phyloP scores from a whole-genome alignment of 108 stramenopile genomes.

The Nitzschia sp. region DNA sequence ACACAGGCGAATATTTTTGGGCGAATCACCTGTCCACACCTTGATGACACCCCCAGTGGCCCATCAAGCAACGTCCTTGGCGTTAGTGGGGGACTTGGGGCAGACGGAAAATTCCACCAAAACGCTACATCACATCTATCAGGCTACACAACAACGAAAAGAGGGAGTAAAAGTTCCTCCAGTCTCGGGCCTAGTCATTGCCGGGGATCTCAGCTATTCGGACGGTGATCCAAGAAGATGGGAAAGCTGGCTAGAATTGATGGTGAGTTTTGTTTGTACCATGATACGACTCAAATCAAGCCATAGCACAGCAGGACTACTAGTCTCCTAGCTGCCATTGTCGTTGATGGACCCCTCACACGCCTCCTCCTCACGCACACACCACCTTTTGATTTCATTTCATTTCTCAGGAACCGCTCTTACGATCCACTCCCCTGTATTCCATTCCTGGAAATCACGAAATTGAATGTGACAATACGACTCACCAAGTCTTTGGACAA shows the following conservation, averaged over 20 bases:
- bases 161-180: conserved; percentile 9
- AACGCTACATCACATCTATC: conserved; percentile 47
- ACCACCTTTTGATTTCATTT: no score
- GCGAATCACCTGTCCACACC: not conserved
- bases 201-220: conserved; percentile 78
- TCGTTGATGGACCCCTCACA: not conserved
- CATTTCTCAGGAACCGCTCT: conserved; percentile 44
- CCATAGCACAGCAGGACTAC: no score
- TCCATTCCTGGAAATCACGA: conserved; percentile 85
- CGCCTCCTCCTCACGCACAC: not conserved
- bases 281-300: no score
- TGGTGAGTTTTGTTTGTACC: conserved; percentile 29
- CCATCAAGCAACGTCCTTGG: conserved; percentile 39
- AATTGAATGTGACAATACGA: conserved; percentile 65
- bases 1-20: not conserved
- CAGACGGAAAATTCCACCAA: conserved; percentile 49
- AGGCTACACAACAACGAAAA: not conserved
- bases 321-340: not conserved
- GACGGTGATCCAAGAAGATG: conserved; percentile 74
- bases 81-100: conserved; percentile 48
- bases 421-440: conserved; percentile 50
- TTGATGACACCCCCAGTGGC: conserved; percentile 45
- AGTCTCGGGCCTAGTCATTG: conserved; percentile 43
- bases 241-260: conserved; percentile 70
- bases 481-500: conserved; percentile 52